phyloP scores from a whole-genome alignment of 352 stramenopile species.

The Elongisporangium undulatum region DNA sequence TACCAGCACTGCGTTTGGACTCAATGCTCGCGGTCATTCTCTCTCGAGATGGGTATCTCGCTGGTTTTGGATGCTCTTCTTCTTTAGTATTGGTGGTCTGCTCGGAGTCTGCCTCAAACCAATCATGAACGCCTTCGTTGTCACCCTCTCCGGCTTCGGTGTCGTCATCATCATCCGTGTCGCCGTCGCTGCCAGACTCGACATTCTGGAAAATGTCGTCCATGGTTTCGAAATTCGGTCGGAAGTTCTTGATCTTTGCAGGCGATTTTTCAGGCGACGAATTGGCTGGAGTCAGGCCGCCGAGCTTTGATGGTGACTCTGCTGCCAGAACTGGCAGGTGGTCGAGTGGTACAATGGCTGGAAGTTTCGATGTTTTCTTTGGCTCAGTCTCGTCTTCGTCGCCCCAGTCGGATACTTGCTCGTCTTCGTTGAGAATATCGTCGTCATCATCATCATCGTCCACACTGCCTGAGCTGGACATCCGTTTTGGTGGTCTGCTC shows the following conservation, averaged over 20 bases:
- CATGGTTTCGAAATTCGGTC: conserved; percentile 19
- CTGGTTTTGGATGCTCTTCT: background rate
- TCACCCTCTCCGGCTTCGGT: conserved; percentile 20
- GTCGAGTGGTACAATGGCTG: background rate
- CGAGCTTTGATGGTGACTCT: background rate
- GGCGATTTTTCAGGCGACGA: background rate
- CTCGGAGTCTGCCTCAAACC: conserved; percentile 25
- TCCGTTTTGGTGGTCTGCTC: background rate
- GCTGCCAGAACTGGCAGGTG: background rate
- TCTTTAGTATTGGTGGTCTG: background rate
- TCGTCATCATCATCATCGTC: conserved; percentile 28
- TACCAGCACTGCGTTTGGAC: conserved; percentile 6
- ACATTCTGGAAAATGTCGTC: conserved; percentile 28
- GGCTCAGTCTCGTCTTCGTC: conserved; percentile 5
- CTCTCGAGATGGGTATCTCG: conserved; percentile 8
- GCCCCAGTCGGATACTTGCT: conserved; percentile 40
- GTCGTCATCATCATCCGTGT: conserved; percentile 21
- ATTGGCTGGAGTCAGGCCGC: conserved; percentile 3
- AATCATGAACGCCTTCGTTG: conserved; percentile 48
- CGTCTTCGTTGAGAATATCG: conserved; percentile 28
- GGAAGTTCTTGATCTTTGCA: conserved; percentile 19
- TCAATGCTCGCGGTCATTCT: background rate
- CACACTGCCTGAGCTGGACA: conserved; percentile 4
- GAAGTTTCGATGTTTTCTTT: background rate
- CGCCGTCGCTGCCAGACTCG: conserved; percentile 11